Evolutionary conservation across 306 rosid genomes (phyloP).

Genomic region (Quercus dentata): DNA sequence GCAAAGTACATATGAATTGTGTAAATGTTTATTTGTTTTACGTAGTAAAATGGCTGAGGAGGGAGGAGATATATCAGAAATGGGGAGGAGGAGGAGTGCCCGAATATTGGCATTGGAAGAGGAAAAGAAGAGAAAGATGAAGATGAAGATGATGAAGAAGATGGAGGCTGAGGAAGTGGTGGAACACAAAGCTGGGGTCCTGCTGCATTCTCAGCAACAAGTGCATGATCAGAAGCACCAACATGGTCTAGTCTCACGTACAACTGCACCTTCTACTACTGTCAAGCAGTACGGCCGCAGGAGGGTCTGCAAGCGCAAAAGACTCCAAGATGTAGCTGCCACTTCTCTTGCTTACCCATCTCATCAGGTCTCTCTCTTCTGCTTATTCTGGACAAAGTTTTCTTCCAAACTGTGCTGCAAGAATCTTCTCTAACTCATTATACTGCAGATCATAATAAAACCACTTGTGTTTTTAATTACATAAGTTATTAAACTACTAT

Average conservation of each 20-base stretch:
- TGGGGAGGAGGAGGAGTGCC: slow-evolving; percentile 30
- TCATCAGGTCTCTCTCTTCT: slow-evolving; percentile 20
- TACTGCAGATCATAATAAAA: too few species aligned
- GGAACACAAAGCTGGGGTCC: neutral
- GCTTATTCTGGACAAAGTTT: too few species aligned
- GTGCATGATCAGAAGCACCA: neutral
- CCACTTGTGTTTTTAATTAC: too few species aligned
- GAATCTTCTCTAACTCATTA: too few species aligned
- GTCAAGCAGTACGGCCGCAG: slow-evolving; percentile 2
- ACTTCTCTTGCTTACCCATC: neutral
- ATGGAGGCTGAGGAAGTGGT: neutral
- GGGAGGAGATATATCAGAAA: neutral
- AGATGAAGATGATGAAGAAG: neutral
- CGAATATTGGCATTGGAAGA: slow-evolving; percentile 31
- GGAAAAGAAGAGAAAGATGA: slow-evolving; percentile 17
- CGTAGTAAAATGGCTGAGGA: neutral
- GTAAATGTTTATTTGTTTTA: neutral
- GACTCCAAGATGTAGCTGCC: slow-evolving; percentile 21
- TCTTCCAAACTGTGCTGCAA: too few species aligned
- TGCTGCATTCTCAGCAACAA: neutral
- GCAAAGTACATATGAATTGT: neutral
- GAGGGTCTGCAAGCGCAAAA: slow-evolving; percentile 33
- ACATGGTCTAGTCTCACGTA: neutral
- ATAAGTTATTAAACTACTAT: too few species aligned
- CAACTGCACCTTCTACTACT: neutral